Conservation (phyloP, 1,284 basidiomycete genomes). For the Moesziomyces aphidis region DNA sequence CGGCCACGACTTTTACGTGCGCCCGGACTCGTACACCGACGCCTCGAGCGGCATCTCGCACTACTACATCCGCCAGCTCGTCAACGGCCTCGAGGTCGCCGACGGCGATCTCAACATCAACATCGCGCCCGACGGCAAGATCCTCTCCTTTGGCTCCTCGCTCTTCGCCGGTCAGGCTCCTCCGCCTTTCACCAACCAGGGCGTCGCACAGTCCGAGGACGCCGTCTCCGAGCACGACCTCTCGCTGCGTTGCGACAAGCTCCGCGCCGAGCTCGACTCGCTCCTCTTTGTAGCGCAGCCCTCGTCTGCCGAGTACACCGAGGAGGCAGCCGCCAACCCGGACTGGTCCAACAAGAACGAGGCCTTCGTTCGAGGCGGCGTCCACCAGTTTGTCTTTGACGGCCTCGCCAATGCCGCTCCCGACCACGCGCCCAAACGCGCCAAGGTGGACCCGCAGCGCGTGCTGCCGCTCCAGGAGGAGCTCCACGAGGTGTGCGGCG, state of each 20-base stretch:
- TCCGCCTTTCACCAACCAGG: constrained; percentile 46
- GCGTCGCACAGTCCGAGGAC: constrained; percentile 17
- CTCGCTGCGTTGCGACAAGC: constrained; percentile 36
- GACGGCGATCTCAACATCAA: constrained; percentile 59
- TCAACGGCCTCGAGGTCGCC: constrained; percentile 55
- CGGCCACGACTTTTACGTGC: constrained; percentile 52
- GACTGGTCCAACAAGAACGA: constrained; percentile 30
- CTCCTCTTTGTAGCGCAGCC: constrained; percentile 21
- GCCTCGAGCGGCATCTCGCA: constrained; percentile 49
- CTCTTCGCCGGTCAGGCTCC: constrained; percentile 52
- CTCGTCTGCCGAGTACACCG: constrained; percentile 28
- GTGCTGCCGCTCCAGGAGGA: constrained; percentile 50
- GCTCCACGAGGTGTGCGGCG: constrained; percentile 51
- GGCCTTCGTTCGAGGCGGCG: constrained; percentile 35
- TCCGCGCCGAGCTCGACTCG: constrained; percentile 39
- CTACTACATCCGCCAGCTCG: constrained; percentile 54
- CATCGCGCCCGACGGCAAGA: constrained; percentile 46
- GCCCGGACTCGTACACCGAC: constrained; percentile 59
- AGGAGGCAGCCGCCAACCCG: not conserved
- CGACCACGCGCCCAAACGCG: constrained; percentile 17
- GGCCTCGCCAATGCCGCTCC: constrained; percentile 12
- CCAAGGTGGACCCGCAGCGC: constrained; percentile 22
- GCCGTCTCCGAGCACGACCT: constrained; percentile 17
- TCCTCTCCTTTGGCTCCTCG: constrained; percentile 55
- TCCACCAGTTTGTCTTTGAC: constrained; percentile 52